Conservation (phyloP, 2,329 filamentous ascomycete species). For the Calonectria crousiana region DNA sequence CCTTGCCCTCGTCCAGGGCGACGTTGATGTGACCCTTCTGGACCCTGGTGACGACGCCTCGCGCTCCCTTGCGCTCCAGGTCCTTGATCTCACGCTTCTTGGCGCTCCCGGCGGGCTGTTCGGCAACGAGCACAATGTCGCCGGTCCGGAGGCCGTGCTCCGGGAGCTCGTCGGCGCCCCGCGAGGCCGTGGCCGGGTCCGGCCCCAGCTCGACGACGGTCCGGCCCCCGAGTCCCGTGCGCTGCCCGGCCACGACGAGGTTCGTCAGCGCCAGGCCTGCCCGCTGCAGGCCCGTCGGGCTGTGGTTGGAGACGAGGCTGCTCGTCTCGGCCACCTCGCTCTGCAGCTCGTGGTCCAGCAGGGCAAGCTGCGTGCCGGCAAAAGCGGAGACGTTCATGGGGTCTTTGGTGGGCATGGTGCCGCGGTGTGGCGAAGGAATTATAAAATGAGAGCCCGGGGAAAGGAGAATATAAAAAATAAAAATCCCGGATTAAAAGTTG, state of each 20-base stretch:
- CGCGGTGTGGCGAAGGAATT: neutral
- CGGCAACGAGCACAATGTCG: slow-evolving; percentile 81
- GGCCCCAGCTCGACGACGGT: slow-evolving; percentile 84
- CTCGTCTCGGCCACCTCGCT: slow-evolving; percentile 79
- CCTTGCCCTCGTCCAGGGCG: slow-evolving; percentile 76
- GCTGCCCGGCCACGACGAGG: slow-evolving; percentile 78
- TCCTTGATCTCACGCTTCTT: slow-evolving; percentile 80
- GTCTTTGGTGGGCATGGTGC: slow-evolving; percentile 52
- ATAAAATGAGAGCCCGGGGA: neutral
- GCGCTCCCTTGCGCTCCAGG: slow-evolving; percentile 74
- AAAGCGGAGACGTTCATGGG: slow-evolving; percentile 76
- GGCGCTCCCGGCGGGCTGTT: slow-evolving; percentile 79
- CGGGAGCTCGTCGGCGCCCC: slow-evolving; percentile 67
- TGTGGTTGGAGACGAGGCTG: slow-evolving; percentile 74
- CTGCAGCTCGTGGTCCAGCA: slow-evolving; percentile 78
- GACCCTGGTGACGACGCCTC: slow-evolving; percentile 78
- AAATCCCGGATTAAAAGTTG: neutral
- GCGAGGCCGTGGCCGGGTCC: slow-evolving; percentile 74
- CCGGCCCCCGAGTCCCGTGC: slow-evolving; percentile 92
- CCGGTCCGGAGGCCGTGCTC: slow-evolving; percentile 82
- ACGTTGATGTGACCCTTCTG: slow-evolving; percentile 71
- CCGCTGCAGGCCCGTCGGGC: slow-evolving; percentile 77
- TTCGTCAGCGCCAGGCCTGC: slow-evolving; percentile 85
- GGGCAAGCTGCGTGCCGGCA: slow-evolving; percentile 75
- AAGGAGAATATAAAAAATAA: neutral